These are phyloP conservation scores for Myrmaecium sp. DNA, from an alignment of 2,329 filamentous ascomycete genomes.

Conservation along the genomic window DNA sequence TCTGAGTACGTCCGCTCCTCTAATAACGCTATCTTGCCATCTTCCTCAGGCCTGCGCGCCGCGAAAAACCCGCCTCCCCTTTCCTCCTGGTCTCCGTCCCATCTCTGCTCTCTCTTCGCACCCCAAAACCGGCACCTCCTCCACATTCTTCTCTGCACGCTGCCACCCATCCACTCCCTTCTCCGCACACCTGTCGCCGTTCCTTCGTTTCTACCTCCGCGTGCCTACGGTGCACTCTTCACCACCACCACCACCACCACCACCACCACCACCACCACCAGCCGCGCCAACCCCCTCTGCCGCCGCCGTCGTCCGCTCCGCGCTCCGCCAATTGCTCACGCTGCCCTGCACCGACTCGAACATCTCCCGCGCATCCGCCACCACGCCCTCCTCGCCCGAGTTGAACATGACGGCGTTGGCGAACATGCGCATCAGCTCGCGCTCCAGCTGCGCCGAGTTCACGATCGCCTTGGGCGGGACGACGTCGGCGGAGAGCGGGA, in stretches of 20 bases:
- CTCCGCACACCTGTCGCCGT: too few species aligned
- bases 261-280: conserved; percentile 35
- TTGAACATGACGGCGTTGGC: conserved; percentile 99
- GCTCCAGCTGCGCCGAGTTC: conserved; percentile 82
- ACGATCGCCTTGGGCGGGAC: conserved; percentile 79
- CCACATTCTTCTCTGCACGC: too few species aligned
- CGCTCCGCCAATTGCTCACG: conserved; percentile 57
- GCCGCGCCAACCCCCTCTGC: too few species aligned
- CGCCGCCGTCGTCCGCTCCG: conserved; percentile 40
- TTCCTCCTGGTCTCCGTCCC: too few species aligned
- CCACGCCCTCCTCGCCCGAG: conserved; percentile 73
- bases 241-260: conserved; percentile 3
- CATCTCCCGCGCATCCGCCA: conserved; percentile 79
- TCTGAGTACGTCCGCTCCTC: too few species aligned
- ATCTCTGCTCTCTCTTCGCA: too few species aligned
- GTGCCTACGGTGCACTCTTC: neutral
- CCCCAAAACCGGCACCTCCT: too few species aligned
- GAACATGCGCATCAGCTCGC: conserved; percentile 91
- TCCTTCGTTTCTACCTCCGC: neutral
- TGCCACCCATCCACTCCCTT: too few species aligned
- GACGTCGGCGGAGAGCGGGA: conserved; percentile 59
- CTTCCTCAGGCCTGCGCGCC: too few species aligned
- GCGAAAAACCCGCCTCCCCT: too few species aligned
- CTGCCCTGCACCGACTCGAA: conserved; percentile 71
- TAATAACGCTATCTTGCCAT: too few species aligned